phyloP scores from a whole-genome alignment of 352 stramenopile genomes.

The Phytophthora hybrid region DNA sequence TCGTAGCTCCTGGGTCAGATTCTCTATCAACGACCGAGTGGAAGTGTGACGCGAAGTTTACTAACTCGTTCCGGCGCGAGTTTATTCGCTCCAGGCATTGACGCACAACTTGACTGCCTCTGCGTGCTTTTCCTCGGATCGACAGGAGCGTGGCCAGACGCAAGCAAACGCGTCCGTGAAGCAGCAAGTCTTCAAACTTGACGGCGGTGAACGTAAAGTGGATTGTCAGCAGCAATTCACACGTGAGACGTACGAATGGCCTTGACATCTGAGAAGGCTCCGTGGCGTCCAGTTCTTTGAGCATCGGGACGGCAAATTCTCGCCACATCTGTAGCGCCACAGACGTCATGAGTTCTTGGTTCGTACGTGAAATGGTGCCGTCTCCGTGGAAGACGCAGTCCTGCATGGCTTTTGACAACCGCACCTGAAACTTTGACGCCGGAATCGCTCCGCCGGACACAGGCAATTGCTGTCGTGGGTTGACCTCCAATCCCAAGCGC shows the following conservation, averaged over 20 bases:
- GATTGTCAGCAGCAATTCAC: slow-evolving; percentile 49
- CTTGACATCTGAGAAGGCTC: slow-evolving; percentile 32
- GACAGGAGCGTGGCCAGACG: slow-evolving; percentile 51
- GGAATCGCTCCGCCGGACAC: slow-evolving; percentile 22
- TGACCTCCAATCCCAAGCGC: neutral
- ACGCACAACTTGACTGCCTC: slow-evolving; percentile 47
- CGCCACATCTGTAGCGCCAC: slow-evolving; percentile 52
- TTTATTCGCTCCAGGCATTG: slow-evolving; percentile 50
- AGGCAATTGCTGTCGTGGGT: slow-evolving; percentile 2
- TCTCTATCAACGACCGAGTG: slow-evolving; percentile 1
- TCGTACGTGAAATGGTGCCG: slow-evolving; percentile 32
- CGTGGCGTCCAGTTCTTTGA: slow-evolving; percentile 46
- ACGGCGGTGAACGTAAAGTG: slow-evolving; percentile 49
- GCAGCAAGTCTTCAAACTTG: slow-evolving; percentile 63
- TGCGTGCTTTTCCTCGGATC: slow-evolving; percentile 34
- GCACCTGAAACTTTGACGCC: slow-evolving; percentile 5
- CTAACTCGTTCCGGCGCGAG: slow-evolving; percentile 48
- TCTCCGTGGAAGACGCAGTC: slow-evolving; percentile 35
- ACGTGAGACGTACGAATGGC: slow-evolving; percentile 26
- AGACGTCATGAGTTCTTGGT: slow-evolving; percentile 45
- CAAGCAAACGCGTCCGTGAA: slow-evolving; percentile 56
- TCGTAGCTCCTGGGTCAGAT: neutral
- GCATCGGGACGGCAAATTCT: slow-evolving; percentile 37
- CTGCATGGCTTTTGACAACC: slow-evolving; percentile 37
- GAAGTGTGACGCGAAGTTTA: slow-evolving; percentile 49